A percentile compares a stretch with the other conserved stretches of the same genome.
phyloP scores from a whole-genome alignment of 192 early-diverging fungal genomes.

The Backusella macrospora region DNA sequence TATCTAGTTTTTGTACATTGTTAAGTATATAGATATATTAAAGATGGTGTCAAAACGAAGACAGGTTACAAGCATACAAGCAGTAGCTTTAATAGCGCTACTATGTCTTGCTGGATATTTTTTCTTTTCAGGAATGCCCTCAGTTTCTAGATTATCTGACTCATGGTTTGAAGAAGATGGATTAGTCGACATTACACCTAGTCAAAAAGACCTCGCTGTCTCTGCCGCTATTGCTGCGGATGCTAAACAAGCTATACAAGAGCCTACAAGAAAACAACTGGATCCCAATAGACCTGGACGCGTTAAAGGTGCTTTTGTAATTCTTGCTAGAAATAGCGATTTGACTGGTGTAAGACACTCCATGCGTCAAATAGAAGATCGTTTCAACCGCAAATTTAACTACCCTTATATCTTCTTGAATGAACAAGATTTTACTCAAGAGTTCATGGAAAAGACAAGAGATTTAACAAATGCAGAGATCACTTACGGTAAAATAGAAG shows the following conservation, averaged over 20 bases:
- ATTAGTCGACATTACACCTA: neutral
- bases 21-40: neutral
- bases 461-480: slow-evolving; percentile 58
- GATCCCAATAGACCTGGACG: neutral
- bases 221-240: neutral
- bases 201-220: slow-evolving; percentile 13
- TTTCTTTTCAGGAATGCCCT: neutral
- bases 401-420: slow-evolving; percentile 91
- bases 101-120: slow-evolving; percentile 2
- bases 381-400: slow-evolving; percentile 76
- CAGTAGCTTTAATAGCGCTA: neutral
- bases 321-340: slow-evolving; percentile 77
- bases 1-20: no score
- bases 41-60: slow-evolving; percentile 33
- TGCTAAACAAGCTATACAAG: slow-evolving; percentile 8
- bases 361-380: slow-evolving; percentile 72
- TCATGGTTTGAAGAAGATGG: slow-evolving; percentile 4
- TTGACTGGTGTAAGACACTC: slow-evolving; percentile 56
- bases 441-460: slow-evolving; percentile 61
- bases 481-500: slow-evolving; percentile 52
- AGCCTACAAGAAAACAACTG: slow-evolving; percentile 2
- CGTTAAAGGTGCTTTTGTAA: slow-evolving; percentile 70
- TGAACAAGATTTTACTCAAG: slow-evolving; percentile 67
- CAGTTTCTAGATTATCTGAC: neutral
- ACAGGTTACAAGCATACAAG: slow-evolving; percentile 23